Conservation (phyloP, 257 asterid species). For the Scutellaria barbata region DNA sequence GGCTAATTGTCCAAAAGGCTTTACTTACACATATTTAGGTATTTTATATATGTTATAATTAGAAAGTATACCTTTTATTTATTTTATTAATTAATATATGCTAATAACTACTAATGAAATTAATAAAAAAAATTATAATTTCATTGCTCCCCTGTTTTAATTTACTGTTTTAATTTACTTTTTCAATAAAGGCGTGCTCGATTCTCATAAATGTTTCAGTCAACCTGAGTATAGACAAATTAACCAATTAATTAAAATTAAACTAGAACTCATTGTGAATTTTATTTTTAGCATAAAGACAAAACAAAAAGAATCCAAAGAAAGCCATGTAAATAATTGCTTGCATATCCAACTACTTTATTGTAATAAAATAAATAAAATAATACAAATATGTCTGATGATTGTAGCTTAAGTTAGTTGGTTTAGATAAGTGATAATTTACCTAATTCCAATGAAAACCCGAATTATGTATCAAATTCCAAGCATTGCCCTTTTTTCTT, state of each 20-base stretch:
- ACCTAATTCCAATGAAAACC: conserved; percentile 40
- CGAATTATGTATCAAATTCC: conserved; percentile 19
- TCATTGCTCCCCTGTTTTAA: not conserved
- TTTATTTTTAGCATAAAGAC: conserved; percentile 34
- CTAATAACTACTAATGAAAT: not conserved
- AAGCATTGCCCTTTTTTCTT: conserved; percentile 17
- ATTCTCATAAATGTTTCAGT: conserved; percentile 21
- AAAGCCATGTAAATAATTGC: conserved; percentile 18
- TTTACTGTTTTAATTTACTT: not conserved
- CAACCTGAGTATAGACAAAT: conserved; percentile 35
- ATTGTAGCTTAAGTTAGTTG: conserved; percentile 35
- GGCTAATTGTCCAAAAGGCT: too few species aligned
- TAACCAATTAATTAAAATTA: conserved; percentile 12
- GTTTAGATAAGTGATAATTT: conserved; percentile 40
- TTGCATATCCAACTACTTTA: conserved; percentile 30
- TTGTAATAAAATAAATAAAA: not conserved
- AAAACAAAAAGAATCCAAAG: conserved; percentile 53
- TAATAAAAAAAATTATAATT: not conserved
- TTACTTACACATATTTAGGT: too few species aligned
- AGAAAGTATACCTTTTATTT: too few species aligned
- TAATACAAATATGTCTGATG: not conserved
- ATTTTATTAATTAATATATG: too few species aligned
- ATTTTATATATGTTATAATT: too few species aligned
- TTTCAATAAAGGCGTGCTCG: conserved; percentile 29
- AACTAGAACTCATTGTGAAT: conserved; percentile 10